A percentile compares a stretch with the other conserved stretches of the same genome.
These are phyloP conservation scores for Adansonia gregorii DNA, from an alignment of 441 rosid species.

Conservation along the genomic window DNA sequence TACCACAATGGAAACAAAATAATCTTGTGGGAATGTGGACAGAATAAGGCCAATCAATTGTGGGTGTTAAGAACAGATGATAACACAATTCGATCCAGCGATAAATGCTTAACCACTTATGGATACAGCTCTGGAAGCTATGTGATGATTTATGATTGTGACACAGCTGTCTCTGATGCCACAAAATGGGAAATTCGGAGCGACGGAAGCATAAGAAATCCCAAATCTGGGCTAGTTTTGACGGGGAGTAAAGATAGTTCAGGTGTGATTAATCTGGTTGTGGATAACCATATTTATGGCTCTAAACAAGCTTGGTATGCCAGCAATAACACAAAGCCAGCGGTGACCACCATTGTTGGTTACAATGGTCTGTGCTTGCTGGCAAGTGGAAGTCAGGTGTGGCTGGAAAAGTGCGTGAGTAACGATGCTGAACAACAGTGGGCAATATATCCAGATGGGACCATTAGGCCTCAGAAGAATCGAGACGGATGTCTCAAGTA, in stretches of 20 bases:
- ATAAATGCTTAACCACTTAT: background rate
- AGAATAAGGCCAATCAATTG: background rate
- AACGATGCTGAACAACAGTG: background rate
- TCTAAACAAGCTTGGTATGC: background rate
- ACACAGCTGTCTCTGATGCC: background rate
- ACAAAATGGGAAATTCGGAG: background rate
- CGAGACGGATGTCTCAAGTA: too few relatives aligned
- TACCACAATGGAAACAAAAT: conserved; percentile 6
- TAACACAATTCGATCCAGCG: conserved; percentile 1
- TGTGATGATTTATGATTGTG: background rate
- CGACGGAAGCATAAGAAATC: background rate
- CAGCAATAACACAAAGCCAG: background rate
- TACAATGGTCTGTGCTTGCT: background rate
- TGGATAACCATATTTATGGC: background rate
- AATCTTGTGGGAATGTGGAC: conserved; percentile 8
- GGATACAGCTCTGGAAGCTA: background rate
- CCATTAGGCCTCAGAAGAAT: too few relatives aligned
- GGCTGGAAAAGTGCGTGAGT: background rate
- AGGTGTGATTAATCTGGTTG: background rate
- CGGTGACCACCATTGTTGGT: too few relatives aligned
- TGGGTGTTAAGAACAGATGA: background rate
- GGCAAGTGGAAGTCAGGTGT: background rate
- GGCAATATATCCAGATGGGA: background rate
- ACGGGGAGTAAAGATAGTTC: background rate
- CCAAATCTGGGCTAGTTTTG: background rate